These are phyloP conservation scores for Cladosporium sp. DNA, from an alignment of 2,329 filamentous ascomycete species.

Conservation along the genomic window DNA sequence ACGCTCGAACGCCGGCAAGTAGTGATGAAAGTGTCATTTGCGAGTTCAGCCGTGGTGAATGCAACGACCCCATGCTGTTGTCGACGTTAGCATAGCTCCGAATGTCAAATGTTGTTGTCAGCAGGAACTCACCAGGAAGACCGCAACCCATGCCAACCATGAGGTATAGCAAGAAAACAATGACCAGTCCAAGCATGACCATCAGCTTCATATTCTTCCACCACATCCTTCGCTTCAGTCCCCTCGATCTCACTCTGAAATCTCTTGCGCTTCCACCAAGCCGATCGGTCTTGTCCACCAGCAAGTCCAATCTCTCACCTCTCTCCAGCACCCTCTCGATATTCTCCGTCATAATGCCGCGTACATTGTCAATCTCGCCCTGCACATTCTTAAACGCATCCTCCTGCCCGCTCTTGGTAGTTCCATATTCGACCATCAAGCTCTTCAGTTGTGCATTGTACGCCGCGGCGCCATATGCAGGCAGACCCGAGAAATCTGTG, in stretches of 20 bases:
- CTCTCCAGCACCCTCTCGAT: conserved; percentile 85
- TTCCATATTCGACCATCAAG: conserved; percentile 81
- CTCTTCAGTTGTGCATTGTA: conserved; percentile 77
- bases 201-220: conserved; percentile 99
- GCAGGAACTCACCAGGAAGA: conserved; percentile 49
- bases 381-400: conserved; percentile 82
- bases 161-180: conserved; percentile 67
- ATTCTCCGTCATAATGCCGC: conserved; percentile 91
- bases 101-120: background rate
- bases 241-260: conserved; percentile 81
- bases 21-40: background rate
- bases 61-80: conserved; percentile 25
- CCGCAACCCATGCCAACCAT: conserved; percentile 71
- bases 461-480: conserved; percentile 81
- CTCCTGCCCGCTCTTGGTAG: conserved; percentile 67
- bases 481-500: conserved; percentile 72
- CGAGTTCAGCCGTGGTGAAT: conserved; percentile 14
- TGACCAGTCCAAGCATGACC: conserved; percentile 68
- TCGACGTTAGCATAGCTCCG: background rate
- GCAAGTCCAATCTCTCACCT: conserved; percentile 85
- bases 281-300: conserved; percentile 95
- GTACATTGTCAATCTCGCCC: conserved; percentile 85
- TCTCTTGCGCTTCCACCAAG: conserved; percentile 84
- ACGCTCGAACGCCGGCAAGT: conserved; percentile 6
- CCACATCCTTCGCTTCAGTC: conserved; percentile 93